Percentiles rank a stretch among this genome's conserved stretches.
Conservation (phyloP, 257 asterid genomes). For the Solanum neorickii region DNA sequence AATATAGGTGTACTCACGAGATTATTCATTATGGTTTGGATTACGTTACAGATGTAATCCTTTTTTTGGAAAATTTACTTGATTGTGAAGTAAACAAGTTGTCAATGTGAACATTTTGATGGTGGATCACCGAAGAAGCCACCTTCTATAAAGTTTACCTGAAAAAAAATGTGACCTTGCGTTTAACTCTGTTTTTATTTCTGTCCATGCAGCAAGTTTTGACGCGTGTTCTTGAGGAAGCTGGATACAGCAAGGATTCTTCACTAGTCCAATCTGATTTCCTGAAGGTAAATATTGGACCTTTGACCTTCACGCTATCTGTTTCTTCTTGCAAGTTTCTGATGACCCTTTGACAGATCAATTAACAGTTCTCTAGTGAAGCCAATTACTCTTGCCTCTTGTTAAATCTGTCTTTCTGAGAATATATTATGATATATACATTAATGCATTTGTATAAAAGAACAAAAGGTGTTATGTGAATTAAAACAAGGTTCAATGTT, state of each 20-base stretch:
- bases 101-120: neutral
- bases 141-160: neutral
- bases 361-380: neutral
- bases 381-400: neutral
- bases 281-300: constrained; percentile 44
- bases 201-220: constrained; percentile 45
- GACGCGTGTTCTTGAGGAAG: constrained; percentile 75
- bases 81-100: neutral
- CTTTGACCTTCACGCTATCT: neutral
- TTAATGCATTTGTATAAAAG: neutral
- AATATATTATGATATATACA: neutral
- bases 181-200: neutral
- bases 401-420: neutral
- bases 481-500: neutral
- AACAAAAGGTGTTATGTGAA: neutral
- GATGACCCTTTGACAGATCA: neutral
- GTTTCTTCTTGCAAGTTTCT: neutral
- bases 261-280: constrained; percentile 58
- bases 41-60: neutral
- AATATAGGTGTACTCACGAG: neutral
- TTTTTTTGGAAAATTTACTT: neutral
- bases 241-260: constrained; percentile 69
- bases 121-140: neutral
- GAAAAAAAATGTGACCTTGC: neutral
- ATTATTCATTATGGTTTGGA: neutral